Evolutionary conservation across 2,329 filamentous ascomycete species (phyloP), one percentile per base, ranked within the genome.

Genomic region (Fusarium humuli): DNA sequence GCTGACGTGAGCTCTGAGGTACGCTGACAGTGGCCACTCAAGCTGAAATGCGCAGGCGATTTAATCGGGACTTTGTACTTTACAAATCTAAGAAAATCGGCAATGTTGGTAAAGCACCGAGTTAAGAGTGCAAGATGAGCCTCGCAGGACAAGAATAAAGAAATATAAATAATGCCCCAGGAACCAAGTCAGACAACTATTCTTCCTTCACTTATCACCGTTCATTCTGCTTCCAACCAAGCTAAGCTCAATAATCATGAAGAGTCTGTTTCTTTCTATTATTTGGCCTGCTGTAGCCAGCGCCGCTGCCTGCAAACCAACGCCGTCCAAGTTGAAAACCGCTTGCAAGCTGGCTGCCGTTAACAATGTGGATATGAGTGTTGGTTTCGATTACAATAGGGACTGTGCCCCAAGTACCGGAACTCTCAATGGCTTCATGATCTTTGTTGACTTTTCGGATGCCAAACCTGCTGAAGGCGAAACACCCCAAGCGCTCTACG

Each of bases 381-480:
- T 58, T n/a, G 57, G 57, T 8, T 58, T 58, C 23, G 11, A 9
- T 16, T 48, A 30, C 22, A 62, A 54, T 34, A 41, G 41, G 12
- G 73, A 79, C 59, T 81, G 79, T 60, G 78, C 75, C 2, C 75
- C 79, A 2, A 78, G 75, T 61, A 74, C 69, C 3, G 80, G 80
- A 20, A 73, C 72, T 2, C 62, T 81, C 12, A 67, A 57, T 7
- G 76, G 71, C 9, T 77, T 75, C 55, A 79, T 81, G 77, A 70
- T 81, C 29, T 81, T 81, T 60, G 73, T 81, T 57, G 80, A 81
- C 70, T 81, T 81, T 56, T 54, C 70, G 3, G 78, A 80, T 41
- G 42, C 58, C 5, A 68, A 73, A 14, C 68, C 70, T 6, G 34
- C 45, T 22, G 67, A 73, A 30, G 66, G 53, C 9, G 73, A 75